Conservation (phyloP, 768 basidiomycete species). For the Leucosporidium scottii region DNA sequence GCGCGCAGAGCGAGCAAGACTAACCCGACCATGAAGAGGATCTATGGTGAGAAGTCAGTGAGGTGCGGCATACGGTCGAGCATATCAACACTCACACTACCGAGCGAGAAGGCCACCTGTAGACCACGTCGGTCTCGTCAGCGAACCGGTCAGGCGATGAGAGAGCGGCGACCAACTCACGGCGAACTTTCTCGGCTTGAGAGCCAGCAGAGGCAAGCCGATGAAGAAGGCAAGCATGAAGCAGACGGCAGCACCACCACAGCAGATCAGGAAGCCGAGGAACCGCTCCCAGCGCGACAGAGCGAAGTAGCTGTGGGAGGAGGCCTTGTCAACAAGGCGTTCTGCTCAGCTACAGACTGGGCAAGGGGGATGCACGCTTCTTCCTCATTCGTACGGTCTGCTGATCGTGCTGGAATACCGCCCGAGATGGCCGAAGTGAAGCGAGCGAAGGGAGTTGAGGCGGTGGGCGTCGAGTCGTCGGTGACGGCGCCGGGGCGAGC, state of each 20-base stretch:
- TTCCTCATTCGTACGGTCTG: conserved; percentile 80
- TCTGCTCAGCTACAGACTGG: background rate
- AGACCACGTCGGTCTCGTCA: background rate
- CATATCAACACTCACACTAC: conserved; percentile 20
- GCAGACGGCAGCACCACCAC: conserved; percentile 84
- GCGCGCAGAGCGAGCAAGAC: conserved; percentile 32
- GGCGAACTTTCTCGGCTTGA: conserved; percentile 85
- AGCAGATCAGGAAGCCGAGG: conserved; percentile 80
- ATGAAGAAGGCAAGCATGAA: conserved; percentile 86
- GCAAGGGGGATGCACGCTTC: conserved; percentile 58
- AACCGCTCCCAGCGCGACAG: conserved; percentile 89
- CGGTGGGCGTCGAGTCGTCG: conserved; percentile 53
- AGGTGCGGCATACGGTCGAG: background rate
- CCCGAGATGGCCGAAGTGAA: conserved; percentile 75
- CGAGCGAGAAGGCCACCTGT: conserved; percentile 38
- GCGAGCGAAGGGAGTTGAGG: conserved; percentile 60
- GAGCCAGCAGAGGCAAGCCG: conserved; percentile 56
- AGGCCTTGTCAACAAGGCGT: background rate
- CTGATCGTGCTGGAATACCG: conserved; percentile 82
- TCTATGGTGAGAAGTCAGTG: conserved; percentile 3
- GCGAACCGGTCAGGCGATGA: background rate
- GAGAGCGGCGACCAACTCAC: conserved; percentile 62
- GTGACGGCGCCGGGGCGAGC: conserved; percentile 53
- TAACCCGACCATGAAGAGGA: conserved; percentile 93
- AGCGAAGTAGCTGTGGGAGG: conserved; percentile 43